A percentile compares a stretch with the other conserved stretches of the same genome.
Conservation (phyloP, 371 early-diverging fungal species). For the Mortierella sp. region DNA sequence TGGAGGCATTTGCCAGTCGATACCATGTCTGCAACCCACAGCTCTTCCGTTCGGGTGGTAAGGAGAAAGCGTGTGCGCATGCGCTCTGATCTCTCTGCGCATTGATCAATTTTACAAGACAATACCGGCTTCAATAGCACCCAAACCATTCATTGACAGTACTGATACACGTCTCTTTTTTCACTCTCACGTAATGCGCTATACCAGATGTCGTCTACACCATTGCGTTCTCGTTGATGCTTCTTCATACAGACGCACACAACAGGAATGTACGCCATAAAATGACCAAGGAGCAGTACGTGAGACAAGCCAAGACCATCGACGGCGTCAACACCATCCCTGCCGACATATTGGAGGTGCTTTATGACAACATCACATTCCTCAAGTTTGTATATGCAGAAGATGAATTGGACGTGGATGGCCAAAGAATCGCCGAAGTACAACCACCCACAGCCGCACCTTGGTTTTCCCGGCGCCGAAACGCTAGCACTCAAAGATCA, state of each 20-base stretch:
- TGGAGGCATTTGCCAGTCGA: conserved; percentile 83
- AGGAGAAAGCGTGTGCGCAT: not conserved
- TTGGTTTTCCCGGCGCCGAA: conserved; percentile 46
- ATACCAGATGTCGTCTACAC: conserved; percentile 78
- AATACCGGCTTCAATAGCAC: not conserved
- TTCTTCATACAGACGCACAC: conserved; percentile 94
- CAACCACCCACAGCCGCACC: conserved; percentile 29
- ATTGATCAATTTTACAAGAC: not conserved
- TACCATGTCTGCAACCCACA: conserved; percentile 81
- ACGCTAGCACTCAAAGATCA: conserved; percentile 27
- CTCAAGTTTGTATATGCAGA: conserved; percentile 70
- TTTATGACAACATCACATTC: conserved; percentile 82
- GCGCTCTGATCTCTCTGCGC: not conserved
- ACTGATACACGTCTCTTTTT: too few species aligned
- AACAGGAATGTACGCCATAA: conserved; percentile 86
- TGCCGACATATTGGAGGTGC: conserved; percentile 76
- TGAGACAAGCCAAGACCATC: conserved; percentile 72
- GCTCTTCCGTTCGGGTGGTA: conserved; percentile 72
- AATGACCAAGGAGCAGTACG: conserved; percentile 88
- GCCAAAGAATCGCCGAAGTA: conserved; percentile 45
- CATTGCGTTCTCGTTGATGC: conserved; percentile 84
- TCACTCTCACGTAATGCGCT: conserved; percentile 7
- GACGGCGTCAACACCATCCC: conserved; percentile 75
- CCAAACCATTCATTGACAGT: not conserved
- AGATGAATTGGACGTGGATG: conserved; percentile 59